Percentiles rank a stretch among this genome's conserved stretches.
Conservation (phyloP, 1,139 yeast species). For the Scheffersomyces quercinus region DNA sequence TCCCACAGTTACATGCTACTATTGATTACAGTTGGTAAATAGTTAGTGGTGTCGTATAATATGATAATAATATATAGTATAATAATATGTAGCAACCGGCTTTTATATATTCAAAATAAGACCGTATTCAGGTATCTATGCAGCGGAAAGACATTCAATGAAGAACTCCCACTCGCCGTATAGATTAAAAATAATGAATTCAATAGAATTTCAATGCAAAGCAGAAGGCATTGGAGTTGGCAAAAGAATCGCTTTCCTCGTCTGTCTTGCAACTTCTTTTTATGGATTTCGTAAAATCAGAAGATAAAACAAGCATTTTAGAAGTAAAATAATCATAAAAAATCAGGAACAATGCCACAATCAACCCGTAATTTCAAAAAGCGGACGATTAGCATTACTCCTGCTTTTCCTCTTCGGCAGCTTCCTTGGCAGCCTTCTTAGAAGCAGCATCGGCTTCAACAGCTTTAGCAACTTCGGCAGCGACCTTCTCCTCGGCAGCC, state of each 20-base stretch:
- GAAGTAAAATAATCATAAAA: neutral
- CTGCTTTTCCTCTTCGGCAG: neutral
- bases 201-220: too few relatives aligned
- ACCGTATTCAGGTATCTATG: neutral
- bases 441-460: constrained; percentile 1
- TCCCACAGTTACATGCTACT: too few relatives aligned
- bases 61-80: too few relatives aligned
- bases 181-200: constrained; percentile 9
- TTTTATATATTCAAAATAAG: neutral
- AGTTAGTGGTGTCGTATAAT: too few relatives aligned
- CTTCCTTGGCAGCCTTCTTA: neutral
- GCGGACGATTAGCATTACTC: neutral
- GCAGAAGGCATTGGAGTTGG: too few relatives aligned
- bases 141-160: constrained; percentile 9
- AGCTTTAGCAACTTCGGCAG: constrained; percentile 1
- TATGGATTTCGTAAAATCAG: neutral
- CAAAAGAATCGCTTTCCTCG: too few relatives aligned
- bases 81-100: too few relatives aligned
- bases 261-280: neutral
- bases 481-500: constrained; percentile 3
- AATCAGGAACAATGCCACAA: too few relatives aligned
- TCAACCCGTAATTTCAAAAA: too few relatives aligned
- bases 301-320: constrained; percentile 1
- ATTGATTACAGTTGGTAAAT: neutral
- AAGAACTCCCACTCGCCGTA: constrained; percentile 13